These are phyloP conservation scores for Diaporthe eres DNA, from an alignment of 2,329 filamentous ascomycete genomes.

Conservation along the genomic window DNA sequence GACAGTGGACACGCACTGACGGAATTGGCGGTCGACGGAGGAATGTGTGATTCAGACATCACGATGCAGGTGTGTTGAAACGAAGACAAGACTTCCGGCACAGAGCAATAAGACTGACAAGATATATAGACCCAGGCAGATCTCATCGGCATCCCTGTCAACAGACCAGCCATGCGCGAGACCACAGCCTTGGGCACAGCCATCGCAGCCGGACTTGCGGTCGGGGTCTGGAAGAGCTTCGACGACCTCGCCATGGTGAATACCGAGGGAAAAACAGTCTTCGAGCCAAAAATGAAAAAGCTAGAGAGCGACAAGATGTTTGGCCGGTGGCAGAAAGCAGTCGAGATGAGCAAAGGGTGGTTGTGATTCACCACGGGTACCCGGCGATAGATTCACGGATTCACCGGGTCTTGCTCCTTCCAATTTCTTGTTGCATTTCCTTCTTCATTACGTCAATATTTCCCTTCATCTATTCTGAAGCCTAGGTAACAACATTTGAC, in stretches of 20 bases:
- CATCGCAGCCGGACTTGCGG: constrained; percentile 87
- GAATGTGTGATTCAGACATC: constrained; percentile 89
- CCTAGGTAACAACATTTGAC: not conserved
- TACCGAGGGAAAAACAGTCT: constrained; percentile 76
- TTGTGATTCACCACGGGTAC: constrained; percentile 44
- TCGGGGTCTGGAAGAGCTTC: constrained; percentile 82
- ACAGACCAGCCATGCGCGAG: constrained; percentile 89
- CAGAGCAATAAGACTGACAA: not conserved
- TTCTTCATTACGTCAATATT: not conserved
- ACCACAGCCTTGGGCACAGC: constrained; percentile 91
- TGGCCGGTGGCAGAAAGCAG: constrained; percentile 68
- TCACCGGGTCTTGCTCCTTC: not conserved
- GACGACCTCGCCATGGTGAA: constrained; percentile 82
- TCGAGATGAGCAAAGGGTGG: constrained; percentile 72
- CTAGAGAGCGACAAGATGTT: constrained; percentile 60
- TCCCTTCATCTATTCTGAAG: not conserved
- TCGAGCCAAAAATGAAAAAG: constrained; percentile 74
- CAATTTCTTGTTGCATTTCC: not conserved
- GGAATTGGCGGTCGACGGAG: constrained; percentile 87
- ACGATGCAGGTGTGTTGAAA: constrained; percentile 73
- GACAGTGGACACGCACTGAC: constrained; percentile 84
- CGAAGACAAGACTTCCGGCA: fast-evolving
- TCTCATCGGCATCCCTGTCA: constrained; percentile 84
- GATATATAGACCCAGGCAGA: constrained; percentile 80
- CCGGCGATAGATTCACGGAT: not conserved